Evolutionary conservation across 768 basidiomycete genomes (phyloP), one percentile per base, ranked within the genome.

Genomic region (Boletus vermiculosoides): DNA sequence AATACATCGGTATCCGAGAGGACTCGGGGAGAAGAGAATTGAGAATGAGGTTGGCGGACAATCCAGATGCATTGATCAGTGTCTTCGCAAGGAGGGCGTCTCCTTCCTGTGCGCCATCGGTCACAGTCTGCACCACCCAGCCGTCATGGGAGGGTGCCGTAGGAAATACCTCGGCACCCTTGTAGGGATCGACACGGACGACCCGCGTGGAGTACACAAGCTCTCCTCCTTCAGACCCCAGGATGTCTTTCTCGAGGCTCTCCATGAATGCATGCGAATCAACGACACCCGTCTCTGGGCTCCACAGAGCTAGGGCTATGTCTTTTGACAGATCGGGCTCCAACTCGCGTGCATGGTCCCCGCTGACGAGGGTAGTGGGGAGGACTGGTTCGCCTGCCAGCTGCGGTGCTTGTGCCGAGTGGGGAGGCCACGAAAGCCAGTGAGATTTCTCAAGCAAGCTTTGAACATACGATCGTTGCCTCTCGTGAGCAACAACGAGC

Each of bases 261-360:
- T 85, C 80, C 85, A 98, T 92, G 52, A 95, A 74, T 5, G 83
- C 69, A 75, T 96, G 92, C 0, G 92, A 90, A 71, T 95, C 89
- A 0, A 98, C 72, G 58, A 98, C 95, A 2, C 97, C 97, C 0
- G 94, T 95, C 65, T 86, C 84, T 10, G 90, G 88, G 54, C 87
- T 90, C 80, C 86, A 87, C 30, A 99, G 71, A 3, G 94, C 93
- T 10, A 78, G 80, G 0, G 77, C 74, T 54, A 98, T 90, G 44
- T 85, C 77, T 9, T 69, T 61, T 0, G 88, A 86, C n/a, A 99
- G 74, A 64, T 90, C 83, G 0, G 96, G 96, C 72, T 97, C 94
- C 63, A 95, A 72, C 51, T 82, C 78, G 50, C 81, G 81, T 3
- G 88, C 88, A 66, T 87, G 78, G 13, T 83, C 78, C 9, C 85